Evolutionary conservation across 768 basidiomycete genomes (phyloP).

Genomic region (Trametes elegans): DNA sequence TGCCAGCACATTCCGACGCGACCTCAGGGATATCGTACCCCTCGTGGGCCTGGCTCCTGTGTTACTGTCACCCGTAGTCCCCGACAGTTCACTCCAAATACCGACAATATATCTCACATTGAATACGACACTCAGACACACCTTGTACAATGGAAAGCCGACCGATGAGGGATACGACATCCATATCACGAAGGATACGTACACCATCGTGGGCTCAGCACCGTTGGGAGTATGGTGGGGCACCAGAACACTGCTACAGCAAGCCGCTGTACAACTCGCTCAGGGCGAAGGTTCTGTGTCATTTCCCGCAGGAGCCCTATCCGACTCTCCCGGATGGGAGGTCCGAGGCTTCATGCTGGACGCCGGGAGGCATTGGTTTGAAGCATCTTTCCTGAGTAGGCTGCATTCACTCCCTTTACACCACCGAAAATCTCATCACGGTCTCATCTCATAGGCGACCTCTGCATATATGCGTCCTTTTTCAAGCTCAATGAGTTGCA

Average conservation of each 20-base stretch:
- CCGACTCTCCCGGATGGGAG: constrained; percentile 44
- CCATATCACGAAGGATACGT: constrained; percentile 28
- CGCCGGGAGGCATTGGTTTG: constrained; percentile 45
- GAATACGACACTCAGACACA: constrained; percentile 25
- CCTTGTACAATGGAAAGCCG: constrained; percentile 35
- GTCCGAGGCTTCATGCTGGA: constrained; percentile 47
- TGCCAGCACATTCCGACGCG: constrained; percentile 37
- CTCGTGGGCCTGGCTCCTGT: constrained; percentile 26
- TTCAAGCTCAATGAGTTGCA: constrained; percentile 46
- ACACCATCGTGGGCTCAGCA: constrained; percentile 33
- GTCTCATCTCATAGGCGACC: constrained; percentile 32
- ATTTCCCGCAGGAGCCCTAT: constrained; percentile 35
- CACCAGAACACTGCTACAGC: constrained; percentile 42
- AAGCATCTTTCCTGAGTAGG: constrained; percentile 34
- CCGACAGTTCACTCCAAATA: background rate
- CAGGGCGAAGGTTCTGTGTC: constrained; percentile 13
- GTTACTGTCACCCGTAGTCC: constrained; percentile 10
- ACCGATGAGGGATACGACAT: constrained; percentile 43
- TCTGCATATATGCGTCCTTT: constrained; percentile 44
- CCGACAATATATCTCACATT: constrained; percentile 35
- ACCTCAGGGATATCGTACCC: constrained; percentile 34
- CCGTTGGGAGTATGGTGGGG: constrained; percentile 45
- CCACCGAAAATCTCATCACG: background rate
- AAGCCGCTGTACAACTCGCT: constrained; percentile 32
- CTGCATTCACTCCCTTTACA: background rate